Conservation (phyloP, 768 basidiomycete genomes). For the Russula sp. region DNA sequence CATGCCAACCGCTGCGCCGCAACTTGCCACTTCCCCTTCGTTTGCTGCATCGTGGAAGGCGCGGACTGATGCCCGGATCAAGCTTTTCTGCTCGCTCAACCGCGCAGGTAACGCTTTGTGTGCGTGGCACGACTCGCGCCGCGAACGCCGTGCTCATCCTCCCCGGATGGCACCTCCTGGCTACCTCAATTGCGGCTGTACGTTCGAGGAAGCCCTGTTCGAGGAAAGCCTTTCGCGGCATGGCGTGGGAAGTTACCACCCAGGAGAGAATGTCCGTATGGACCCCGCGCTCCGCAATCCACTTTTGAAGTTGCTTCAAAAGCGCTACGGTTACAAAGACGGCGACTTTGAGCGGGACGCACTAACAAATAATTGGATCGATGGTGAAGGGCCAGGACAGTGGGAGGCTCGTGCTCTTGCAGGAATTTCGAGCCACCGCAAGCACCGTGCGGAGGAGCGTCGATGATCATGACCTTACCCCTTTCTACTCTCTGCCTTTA, state of each 20-base stretch:
- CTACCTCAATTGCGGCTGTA: conserved; percentile 81
- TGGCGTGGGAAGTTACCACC: conserved; percentile 72
- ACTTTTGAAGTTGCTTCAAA: conserved; percentile 60
- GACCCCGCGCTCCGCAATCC: conserved; percentile 81
- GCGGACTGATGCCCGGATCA: conserved; percentile 66
- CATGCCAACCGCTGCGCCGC: conserved; percentile 27
- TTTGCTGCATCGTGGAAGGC: conserved; percentile 61
- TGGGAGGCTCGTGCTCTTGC: conserved; percentile 56
- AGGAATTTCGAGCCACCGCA: conserved; percentile 33
- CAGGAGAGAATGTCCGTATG: conserved; percentile 83
- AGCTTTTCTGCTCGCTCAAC: conserved; percentile 72
- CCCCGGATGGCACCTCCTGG: conserved; percentile 76
- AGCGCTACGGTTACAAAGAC: conserved; percentile 72
- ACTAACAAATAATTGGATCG: conserved; percentile 55
- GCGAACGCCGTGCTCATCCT: conserved; percentile 69
- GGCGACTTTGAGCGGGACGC: conserved; percentile 79
- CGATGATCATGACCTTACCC: conserved; percentile 24
- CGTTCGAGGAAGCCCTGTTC: conserved; percentile 77
- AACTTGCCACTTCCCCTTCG: conserved; percentile 33
- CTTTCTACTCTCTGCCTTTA: not conserved
- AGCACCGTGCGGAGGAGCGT: conserved; percentile 34
- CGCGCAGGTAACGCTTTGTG: conserved; percentile 84
- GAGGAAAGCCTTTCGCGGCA: conserved; percentile 79
- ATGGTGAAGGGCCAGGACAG: conserved; percentile 50
- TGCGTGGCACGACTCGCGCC: conserved; percentile 84